These are phyloP conservation scores for Fusarium oxysporum DNA, from an alignment of 2,329 filamentous ascomycete species.

Conservation along the genomic window DNA sequence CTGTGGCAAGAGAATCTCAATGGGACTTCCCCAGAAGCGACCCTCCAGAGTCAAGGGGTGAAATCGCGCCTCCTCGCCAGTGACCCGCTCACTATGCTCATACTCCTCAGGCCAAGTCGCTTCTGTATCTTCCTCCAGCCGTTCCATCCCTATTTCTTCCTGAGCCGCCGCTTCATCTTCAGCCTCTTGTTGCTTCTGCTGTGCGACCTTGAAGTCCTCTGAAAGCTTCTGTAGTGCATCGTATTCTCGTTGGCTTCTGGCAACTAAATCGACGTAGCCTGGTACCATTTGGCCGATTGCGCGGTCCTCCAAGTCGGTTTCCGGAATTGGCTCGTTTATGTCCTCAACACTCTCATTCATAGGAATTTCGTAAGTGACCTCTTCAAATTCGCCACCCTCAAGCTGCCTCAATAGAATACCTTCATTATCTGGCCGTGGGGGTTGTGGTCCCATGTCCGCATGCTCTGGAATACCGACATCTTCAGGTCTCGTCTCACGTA, in stretches of 20 bases:
- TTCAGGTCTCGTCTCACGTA: conserved; percentile 70
- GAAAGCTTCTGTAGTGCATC: conserved; percentile 66
- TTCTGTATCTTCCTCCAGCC: conserved; percentile 43
- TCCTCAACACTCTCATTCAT: conserved; percentile 33
- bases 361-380: conserved; percentile 63
- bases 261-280: conserved; percentile 61
- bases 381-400: conserved; percentile 69
- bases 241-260: conserved; percentile 66
- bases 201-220: conserved; percentile 65
- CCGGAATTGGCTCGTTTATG: conserved; percentile 27
- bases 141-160: conserved; percentile 48
- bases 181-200: conserved; percentile 50
- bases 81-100: conserved; percentile 50
- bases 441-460: conserved; percentile 50
- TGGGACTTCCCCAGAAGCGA: conserved; percentile 78
- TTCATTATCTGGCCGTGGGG: conserved; percentile 49
- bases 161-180: conserved; percentile 50
- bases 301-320: conserved; percentile 11
- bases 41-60: conserved; percentile 81
- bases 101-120: conserved; percentile 48
- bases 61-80: conserved; percentile 60
- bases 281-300: conserved; percentile 46
- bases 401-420: conserved; percentile 64
- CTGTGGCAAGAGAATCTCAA: conserved; percentile 80
- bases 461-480: conserved; percentile 64